These are phyloP conservation scores for Neurospora sp. DNA, from an alignment of 495 filamentous ascomycete species.

Conservation along the genomic window DNA sequence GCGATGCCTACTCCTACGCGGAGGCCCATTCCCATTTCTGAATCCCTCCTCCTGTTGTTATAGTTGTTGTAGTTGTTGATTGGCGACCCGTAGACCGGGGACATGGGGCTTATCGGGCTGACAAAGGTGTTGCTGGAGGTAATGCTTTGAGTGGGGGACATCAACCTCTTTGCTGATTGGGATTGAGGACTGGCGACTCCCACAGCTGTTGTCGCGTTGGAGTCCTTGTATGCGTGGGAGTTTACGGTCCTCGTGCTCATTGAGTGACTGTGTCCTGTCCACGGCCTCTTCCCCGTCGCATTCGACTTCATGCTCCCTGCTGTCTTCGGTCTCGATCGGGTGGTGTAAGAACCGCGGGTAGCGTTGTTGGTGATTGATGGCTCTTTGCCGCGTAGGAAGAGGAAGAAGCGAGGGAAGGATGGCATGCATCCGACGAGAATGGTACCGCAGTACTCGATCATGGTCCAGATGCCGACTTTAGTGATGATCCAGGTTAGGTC, in stretches of 20 bases:
- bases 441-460: constrained; percentile 25
- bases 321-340: neutral
- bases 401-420: constrained; percentile 20
- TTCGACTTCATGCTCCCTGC: neutral
- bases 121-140: neutral
- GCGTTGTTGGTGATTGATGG: neutral
- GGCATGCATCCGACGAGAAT: constrained; percentile 25
- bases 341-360: neutral
- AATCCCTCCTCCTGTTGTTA: neutral
- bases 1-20: neutral
- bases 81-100: neutral
- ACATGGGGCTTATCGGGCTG: neutral
- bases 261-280: neutral
- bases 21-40: neutral
- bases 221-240: neutral
- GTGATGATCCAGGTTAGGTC: constrained; percentile 19
- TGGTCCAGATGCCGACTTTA: constrained; percentile 27
- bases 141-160: neutral
- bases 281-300: neutral
- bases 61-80: neutral
- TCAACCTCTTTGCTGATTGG: neutral
- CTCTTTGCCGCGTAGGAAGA: constrained; percentile 7
- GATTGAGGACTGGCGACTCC: neutral
- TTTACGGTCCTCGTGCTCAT: neutral
- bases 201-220: neutral